Evolutionary conservation across 345 rosid genomes (phyloP).

Genomic region (Alliaria petiolata): DNA sequence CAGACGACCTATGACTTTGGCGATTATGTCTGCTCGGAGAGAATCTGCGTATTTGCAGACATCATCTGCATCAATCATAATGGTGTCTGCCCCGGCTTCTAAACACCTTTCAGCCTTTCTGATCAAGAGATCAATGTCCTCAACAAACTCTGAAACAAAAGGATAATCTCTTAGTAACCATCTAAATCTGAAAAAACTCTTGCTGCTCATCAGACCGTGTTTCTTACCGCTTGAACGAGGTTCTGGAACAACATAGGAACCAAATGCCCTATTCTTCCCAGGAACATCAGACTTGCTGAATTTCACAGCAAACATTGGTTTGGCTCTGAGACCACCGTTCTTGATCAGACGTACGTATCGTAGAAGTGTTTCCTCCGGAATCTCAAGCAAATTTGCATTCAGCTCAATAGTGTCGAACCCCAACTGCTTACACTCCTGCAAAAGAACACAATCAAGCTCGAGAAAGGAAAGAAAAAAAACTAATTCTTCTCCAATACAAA

Average conservation of each 20-base stretch:
- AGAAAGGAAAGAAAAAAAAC: too few relatives aligned
- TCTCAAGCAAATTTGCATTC: constrained; percentile 66
- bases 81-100: constrained; percentile 92
- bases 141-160: constrained; percentile 52
- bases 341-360: constrained; percentile 81
- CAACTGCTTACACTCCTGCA: constrained; percentile 77
- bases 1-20: constrained; percentile 72
- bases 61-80: constrained; percentile 93
- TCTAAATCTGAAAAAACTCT: background rate
- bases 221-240: constrained; percentile 69
- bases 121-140: constrained; percentile 78
- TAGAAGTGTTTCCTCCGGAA: constrained; percentile 83
- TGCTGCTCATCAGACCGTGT: background rate
- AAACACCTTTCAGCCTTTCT: constrained; percentile 95
- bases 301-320: constrained; percentile 73
- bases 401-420: constrained; percentile 90
- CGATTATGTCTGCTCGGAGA: constrained; percentile 71
- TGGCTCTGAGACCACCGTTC: constrained; percentile 76
- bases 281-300: constrained; percentile 80
- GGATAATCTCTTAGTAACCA: background rate
- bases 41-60: constrained; percentile 65
- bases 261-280: constrained; percentile 60
- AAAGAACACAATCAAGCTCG: background rate
- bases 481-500: background rate
- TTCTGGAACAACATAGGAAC: constrained; percentile 63